Evolutionary conservation across 257 asterid species (phyloP), one percentile per base, ranked within the genome.

Genomic region (Cinchona pubescens): DNA sequence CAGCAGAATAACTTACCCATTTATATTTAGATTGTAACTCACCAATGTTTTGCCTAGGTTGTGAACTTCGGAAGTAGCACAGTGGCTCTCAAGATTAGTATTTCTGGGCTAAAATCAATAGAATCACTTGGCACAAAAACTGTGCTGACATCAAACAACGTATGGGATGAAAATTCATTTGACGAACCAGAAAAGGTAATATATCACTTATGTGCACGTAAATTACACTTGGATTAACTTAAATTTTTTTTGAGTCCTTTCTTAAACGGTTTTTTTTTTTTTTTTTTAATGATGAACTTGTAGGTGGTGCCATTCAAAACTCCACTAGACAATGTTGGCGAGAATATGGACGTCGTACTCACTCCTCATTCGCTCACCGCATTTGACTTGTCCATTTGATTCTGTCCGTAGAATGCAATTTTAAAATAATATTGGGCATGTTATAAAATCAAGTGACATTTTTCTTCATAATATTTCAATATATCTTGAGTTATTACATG

Each of bases 121-220:
- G 83, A 79, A 40, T 45, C 84, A 66, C 29, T 70, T 32, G 92
- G 89, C 12, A n/a, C 76, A 5, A 90, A 85, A 84, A 88, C 81
- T 8, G 91, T 79, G 53, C 71, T 92, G 76, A 90, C 96, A 46
- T 89, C 96, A 4, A 62, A 69, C 48, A 79, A 85, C 67, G 72
- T 78, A 62, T 90, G 74, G 94, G 97, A 90, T 71, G 97, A 92
- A 82, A 92, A 92, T 61, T 92, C 97, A 1, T 88, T 92, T 82
- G 62, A 63, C 76, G 74, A 53, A 16, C 96, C 96, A n/a, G 81
- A 73, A 45, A 92, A 92, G 96, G 97, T 92, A 85, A 51, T 53
- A 30, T 35, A 59, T 2, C n/a, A 42, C n/a, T 29, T 60, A n/a
- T n/a, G n/a, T 60, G 8, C 23, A 51, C 21, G n/a, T n/a, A 2